Evolutionary conservation across 2,329 filamentous ascomycete species (phyloP).

Genomic region (Aaosphaeria pasadenensis): DNA sequence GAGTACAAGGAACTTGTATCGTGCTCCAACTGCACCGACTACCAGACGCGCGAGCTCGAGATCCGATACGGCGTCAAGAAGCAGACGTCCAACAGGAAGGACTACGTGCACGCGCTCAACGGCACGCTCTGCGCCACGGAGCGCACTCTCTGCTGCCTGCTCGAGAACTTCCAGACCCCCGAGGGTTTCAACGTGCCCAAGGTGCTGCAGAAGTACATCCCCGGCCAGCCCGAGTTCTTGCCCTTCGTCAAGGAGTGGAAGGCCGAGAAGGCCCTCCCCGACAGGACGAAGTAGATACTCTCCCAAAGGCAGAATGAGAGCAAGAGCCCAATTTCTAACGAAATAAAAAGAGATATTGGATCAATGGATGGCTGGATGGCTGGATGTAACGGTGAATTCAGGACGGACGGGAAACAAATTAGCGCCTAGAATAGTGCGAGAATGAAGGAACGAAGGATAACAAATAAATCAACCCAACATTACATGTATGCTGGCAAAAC

Average conservation of each 20-base stretch:
- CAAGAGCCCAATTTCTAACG: too few relatives aligned
- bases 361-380: too few relatives aligned
- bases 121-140: conserved; percentile 83
- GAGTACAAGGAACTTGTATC: conserved; percentile 99
- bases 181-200: conserved; percentile 53
- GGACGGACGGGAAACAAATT: too few relatives aligned
- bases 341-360: too few relatives aligned
- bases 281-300: conserved; percentile 1
- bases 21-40: conserved; percentile 97
- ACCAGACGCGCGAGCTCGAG: conserved; percentile 90
- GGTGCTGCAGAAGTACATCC: conserved; percentile 63
- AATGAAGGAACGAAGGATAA: too few relatives aligned
- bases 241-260: conserved; percentile 74
- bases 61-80: conserved; percentile 91
- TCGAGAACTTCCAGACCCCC: conserved; percentile 95
- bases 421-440: too few relatives aligned
- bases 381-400: too few relatives aligned
- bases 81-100: conserved; percentile 71
- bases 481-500: too few relatives aligned
- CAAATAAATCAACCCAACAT: too few relatives aligned
- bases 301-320: too few relatives aligned
- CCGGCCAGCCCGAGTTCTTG: conserved; percentile 84
- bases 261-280: conserved; percentile 17
- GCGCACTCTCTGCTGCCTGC: conserved; percentile 85
- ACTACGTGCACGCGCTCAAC: conserved; percentile 92